Evolutionary conservation across 805 yeast species (phyloP).

Genomic region (Brettanomyces custersianus): DNA sequence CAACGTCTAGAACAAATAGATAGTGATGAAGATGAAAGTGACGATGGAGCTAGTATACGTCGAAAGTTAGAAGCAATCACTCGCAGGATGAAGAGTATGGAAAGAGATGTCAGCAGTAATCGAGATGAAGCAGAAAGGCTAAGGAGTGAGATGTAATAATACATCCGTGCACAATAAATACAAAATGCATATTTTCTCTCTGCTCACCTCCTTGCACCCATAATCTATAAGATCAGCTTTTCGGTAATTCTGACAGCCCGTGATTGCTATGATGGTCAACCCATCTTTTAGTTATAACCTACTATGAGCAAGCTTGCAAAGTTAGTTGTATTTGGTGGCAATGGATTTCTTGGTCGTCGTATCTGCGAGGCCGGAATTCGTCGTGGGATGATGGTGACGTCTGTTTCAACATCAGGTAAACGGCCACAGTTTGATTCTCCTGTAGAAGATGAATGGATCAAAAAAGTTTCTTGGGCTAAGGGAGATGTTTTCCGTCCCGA

Average conservation of each 20-base stretch:
- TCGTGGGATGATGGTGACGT: slow-evolving; percentile 56
- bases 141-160: neutral
- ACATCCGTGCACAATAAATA: neutral
- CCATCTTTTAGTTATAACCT: too few relatives aligned
- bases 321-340: slow-evolving; percentile 74
- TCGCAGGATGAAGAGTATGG: slow-evolving; percentile 2
- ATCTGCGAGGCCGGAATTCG: slow-evolving; percentile 62
- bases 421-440: slow-evolving; percentile 31
- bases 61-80: neutral
- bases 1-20: neutral
- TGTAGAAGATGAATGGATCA: slow-evolving; percentile 37
- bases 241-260: too few relatives aligned
- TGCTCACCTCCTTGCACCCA: too few relatives aligned
- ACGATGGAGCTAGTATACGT: neutral
- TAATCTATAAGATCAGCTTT: too few relatives aligned
- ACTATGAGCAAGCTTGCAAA: too few relatives aligned
- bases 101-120: slow-evolving; percentile 1
- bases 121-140: neutral
- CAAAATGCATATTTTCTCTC: too few relatives aligned
- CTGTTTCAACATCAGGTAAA: slow-evolving; percentile 50
- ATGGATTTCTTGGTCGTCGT: slow-evolving; percentile 68
- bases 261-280: too few relatives aligned
- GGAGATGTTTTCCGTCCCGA: slow-evolving; percentile 64
- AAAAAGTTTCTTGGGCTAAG: slow-evolving; percentile 52
- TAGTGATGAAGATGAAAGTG: neutral